Percentiles rank a stretch among this genome's conserved stretches.
Conservation (phyloP, 2,329 filamentous ascomycete genomes). For the Fusarium denticulatum region DNA sequence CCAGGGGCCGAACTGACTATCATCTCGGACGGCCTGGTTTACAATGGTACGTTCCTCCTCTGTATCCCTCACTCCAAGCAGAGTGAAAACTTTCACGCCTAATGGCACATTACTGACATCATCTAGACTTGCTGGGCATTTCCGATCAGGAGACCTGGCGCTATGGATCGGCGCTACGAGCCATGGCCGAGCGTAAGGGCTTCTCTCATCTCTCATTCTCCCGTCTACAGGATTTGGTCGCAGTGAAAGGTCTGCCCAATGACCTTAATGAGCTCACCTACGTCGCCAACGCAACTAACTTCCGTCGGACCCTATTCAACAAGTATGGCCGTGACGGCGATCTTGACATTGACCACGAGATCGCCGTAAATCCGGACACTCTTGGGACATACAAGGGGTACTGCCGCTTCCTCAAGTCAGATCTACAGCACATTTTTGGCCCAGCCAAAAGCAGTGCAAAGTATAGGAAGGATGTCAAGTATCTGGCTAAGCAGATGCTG, state of each 20-base stretch:
- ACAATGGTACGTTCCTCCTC: slow-evolving; percentile 53
- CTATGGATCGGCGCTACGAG: slow-evolving; percentile 57
- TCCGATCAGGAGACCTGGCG: slow-evolving; percentile 58
- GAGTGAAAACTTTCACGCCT: not conserved
- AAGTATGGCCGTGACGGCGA: slow-evolving; percentile 33
- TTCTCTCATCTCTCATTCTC: slow-evolving; percentile 57
- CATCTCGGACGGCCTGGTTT: slow-evolving; percentile 63
- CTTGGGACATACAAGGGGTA: slow-evolving; percentile 47
- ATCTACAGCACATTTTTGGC: slow-evolving; percentile 42
- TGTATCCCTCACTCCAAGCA: not conserved
- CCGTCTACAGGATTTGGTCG: slow-evolving; percentile 56
- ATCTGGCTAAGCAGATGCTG: slow-evolving; percentile 47
- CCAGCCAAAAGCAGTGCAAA: slow-evolving; percentile 32
- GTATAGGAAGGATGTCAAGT: slow-evolving; percentile 41
- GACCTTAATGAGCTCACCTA: slow-evolving; percentile 55
- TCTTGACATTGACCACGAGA: slow-evolving; percentile 44
- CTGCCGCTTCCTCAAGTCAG: slow-evolving; percentile 43
- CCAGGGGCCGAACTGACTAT: slow-evolving; percentile 51
- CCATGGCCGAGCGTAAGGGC: slow-evolving; percentile 49
- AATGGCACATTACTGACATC: not conserved
- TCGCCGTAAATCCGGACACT: slow-evolving; percentile 41
- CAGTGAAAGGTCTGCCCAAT: slow-evolving; percentile 42
- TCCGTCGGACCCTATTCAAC: slow-evolving; percentile 43
- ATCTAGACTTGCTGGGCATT: slow-evolving; percentile 53
- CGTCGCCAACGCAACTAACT: slow-evolving; percentile 46